Evolutionary conservation across 2,329 filamentous ascomycete genomes (phyloP), one percentile per base, ranked within the genome.

Genomic region (Fusarium ambrosium): DNA sequence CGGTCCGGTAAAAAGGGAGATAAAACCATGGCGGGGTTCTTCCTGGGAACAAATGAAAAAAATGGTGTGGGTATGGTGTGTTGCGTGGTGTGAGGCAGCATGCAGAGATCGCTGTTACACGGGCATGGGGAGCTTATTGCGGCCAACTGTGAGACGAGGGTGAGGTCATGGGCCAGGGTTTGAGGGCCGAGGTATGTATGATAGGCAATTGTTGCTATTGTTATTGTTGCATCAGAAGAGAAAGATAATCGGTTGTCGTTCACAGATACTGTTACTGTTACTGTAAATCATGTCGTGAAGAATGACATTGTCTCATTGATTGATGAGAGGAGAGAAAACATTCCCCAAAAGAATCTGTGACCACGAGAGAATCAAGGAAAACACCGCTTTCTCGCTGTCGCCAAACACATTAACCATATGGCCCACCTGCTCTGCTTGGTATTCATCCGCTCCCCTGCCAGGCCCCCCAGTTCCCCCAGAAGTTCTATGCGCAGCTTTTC

Each of bases 311-410:
- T 71, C 66, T 78, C 65, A 43, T 43, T 43, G 41, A 69, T 73
- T 76, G 71, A 67, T 68, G 56, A 58, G 62, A 69, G 59, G 62
- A 62, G 69, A 73, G 43, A 68, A 60, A 69, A 41, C 64, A 45
- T 45, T 62, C 65, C 62, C 59, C 63, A 74, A 67, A 63, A 68
- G 65, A 64, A 68, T 61, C 65, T 75, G 68, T 66, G 27, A 72
- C 62, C 64, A 69, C 48, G 64, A 74, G 66, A 76, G 62, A 70
- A 70, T 59, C 56, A 67, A 67, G 62, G 24, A 69, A 34, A 69
- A 68, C 64, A 73, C 73, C 73, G 56, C 69, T 72, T 72, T 75
- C 66, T 78, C 68, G 71, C 75, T 69, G 62, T 66, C 69, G 68
- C 64, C 66, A 68, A 74, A 73, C 60, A 70, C 60, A 77, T 74